Evolutionary conservation across 1,284 basidiomycete genomes (phyloP).

Genomic region (Austroboletus novae-zelandiae): DNA sequence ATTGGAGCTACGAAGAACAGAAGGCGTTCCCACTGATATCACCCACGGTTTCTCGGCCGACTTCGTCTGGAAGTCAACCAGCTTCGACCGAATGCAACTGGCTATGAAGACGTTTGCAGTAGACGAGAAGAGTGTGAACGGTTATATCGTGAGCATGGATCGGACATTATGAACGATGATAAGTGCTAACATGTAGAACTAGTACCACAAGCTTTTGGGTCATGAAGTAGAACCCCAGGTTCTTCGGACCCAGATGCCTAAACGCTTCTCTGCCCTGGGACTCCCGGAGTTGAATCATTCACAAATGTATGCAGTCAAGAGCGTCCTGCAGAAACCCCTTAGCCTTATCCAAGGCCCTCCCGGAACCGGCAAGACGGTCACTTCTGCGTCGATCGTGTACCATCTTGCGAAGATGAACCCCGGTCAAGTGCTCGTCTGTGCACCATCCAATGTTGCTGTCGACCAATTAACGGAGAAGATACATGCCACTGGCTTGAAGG

Average conservation of each 20-base stretch:
- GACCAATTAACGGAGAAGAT: conserved; percentile 99
- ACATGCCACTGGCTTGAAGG: conserved; percentile 94
- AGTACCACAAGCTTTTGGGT: conserved; percentile 98
- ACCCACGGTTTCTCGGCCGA: conserved; percentile 95
- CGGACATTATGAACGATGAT: not conserved
- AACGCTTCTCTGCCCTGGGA: conserved; percentile 94
- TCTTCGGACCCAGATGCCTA: conserved; percentile 91
- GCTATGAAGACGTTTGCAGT: conserved; percentile 99
- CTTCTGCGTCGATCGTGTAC: conserved; percentile 98
- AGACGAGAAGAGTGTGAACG: conserved; percentile 98
- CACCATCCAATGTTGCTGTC: conserved; percentile 98
- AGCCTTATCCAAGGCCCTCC: conserved; percentile 98
- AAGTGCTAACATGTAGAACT: conserved; percentile 14
- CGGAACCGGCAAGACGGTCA: conserved; percentile 99
- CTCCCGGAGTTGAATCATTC: conserved; percentile 99
- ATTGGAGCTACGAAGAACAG: conserved; percentile 85
- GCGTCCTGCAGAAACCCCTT: conserved; percentile 97
- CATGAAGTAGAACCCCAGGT: conserved; percentile 93
- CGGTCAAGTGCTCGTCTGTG: conserved; percentile 97
- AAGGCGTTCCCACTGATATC: conserved; percentile 94
- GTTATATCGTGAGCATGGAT: conserved; percentile 74
- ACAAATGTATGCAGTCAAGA: conserved; percentile 99
- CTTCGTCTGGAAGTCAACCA: conserved; percentile 99
- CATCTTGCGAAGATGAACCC: conserved; percentile 99
- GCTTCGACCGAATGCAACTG: conserved; percentile 98